phyloP scores from a whole-genome alignment of 805 yeast genomes.

The Candida quercuum region DNA sequence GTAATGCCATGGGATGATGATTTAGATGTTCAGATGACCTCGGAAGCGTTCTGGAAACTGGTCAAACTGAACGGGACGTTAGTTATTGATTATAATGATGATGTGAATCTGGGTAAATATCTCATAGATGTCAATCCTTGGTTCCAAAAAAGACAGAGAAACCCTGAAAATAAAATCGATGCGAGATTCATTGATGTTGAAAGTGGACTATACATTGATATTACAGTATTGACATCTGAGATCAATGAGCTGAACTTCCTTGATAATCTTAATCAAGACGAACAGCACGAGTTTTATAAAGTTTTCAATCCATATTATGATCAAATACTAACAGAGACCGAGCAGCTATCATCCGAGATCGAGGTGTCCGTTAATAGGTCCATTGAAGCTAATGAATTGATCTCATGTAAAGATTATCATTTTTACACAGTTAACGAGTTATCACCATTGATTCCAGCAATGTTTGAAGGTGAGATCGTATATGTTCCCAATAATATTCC shows the following conservation, averaged over 20 bases:
- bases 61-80: slow-evolving; percentile 6
- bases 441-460: slow-evolving; percentile 43
- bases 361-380: background rate
- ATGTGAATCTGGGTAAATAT: slow-evolving; percentile 37
- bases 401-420: slow-evolving; percentile 56
- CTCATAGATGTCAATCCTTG: slow-evolving; percentile 39
- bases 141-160: slow-evolving; percentile 45
- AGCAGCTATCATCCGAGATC: background rate
- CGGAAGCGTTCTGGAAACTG: slow-evolving; percentile 9
- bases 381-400: background rate
- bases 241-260: background rate
- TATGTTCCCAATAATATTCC: slow-evolving; percentile 45
- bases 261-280: background rate
- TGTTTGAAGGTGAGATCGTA: slow-evolving; percentile 57
- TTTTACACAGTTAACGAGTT: slow-evolving; percentile 42
- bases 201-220: slow-evolving; percentile 64
- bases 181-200: slow-evolving; percentile 69
- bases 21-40: slow-evolving; percentile 58
- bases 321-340: slow-evolving; percentile 7
- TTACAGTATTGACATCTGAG: slow-evolving; percentile 38
- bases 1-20: slow-evolving; percentile 66
- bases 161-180: slow-evolving; percentile 58
- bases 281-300: slow-evolving; percentile 6
- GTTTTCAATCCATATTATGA: slow-evolving; percentile 9
- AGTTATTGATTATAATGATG: slow-evolving; percentile 13